Evolutionary conservation across 768 basidiomycete genomes (phyloP).

Genomic region (Mycena alexandri): DNA sequence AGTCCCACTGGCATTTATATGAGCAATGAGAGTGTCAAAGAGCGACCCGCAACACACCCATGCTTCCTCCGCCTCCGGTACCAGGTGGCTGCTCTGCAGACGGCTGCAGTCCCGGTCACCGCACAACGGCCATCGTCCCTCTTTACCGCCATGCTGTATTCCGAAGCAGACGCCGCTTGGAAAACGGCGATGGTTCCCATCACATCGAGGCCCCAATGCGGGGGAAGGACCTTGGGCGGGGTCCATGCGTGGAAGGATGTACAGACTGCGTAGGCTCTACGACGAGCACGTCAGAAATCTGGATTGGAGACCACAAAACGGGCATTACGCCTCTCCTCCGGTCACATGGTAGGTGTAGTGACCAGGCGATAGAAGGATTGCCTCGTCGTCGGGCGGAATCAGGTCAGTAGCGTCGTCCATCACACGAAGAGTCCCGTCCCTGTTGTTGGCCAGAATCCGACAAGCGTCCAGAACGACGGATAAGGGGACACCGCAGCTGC

Average conservation of each 20-base stretch:
- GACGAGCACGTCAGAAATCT: not conserved
- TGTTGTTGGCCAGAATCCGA: slow-evolving; percentile 21
- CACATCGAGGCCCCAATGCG: slow-evolving; percentile 3
- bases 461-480: slow-evolving; percentile 17
- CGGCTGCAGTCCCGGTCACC: slow-evolving; percentile 17
- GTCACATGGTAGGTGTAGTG: slow-evolving; percentile 10
- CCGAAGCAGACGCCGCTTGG: not conserved
- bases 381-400: not conserved
- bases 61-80: not conserved
- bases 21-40: slow-evolving; percentile 5
- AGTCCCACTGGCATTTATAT: slow-evolving; percentile 24
- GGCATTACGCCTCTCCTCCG: not conserved
- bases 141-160: slow-evolving; percentile 10
- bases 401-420: not conserved
- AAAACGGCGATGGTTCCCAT: slow-evolving; percentile 16
- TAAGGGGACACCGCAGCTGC: slow-evolving; percentile 13
- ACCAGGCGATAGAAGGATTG: slow-evolving; percentile 9
- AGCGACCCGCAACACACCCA: slow-evolving; percentile 13
- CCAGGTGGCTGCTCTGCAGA: slow-evolving; percentile 14
- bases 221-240: slow-evolving; percentile 5
- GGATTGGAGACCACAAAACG: not conserved
- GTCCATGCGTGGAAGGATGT: slow-evolving; percentile 20
- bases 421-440: not conserved
- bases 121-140: slow-evolving; percentile 17
- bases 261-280: slow-evolving; percentile 14